Conservation (phyloP, 768 basidiomycete species). For the Rhodocollybia butyracea region DNA sequence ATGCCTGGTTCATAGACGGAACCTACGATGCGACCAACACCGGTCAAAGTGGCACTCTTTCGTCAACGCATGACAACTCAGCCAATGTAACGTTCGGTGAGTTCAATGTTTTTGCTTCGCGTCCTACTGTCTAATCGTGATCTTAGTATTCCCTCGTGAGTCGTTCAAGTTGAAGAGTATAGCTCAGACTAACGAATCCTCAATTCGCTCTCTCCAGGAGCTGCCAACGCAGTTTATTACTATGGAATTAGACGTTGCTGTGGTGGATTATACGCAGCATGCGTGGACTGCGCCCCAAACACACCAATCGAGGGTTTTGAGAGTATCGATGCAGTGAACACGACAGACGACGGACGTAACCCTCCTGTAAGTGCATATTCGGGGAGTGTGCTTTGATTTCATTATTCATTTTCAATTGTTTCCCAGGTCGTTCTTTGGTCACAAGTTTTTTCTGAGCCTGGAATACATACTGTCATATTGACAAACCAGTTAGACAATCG, state of each 20-base stretch:
- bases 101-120: slow-evolving; percentile 5
- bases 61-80: slow-evolving; percentile 19
- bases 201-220: slow-evolving; percentile 12
- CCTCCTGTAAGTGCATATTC: slow-evolving; percentile 21
- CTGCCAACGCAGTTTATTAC: slow-evolving; percentile 26
- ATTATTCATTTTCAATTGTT: not conserved
- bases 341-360: slow-evolving; percentile 25
- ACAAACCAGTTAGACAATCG: slow-evolving; percentile 21
- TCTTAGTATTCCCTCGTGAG: slow-evolving; percentile 10
- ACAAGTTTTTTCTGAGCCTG: slow-evolving; percentile 16
- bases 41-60: slow-evolving; percentile 24
- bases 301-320: slow-evolving; percentile 19
- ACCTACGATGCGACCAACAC: slow-evolving; percentile 25
- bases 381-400: not conserved
- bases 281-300: slow-evolving; percentile 30
- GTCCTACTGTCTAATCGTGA: not conserved
- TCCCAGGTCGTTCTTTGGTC: slow-evolving; percentile 22
- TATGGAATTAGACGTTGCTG: slow-evolving; percentile 25
- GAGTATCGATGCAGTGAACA: slow-evolving; percentile 25
- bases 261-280: slow-evolving; percentile 27
- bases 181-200: not conserved
- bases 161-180: not conserved
- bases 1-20: slow-evolving; percentile 19
- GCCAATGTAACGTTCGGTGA: slow-evolving; percentile 28
- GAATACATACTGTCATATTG: slow-evolving; percentile 26